Conservation (phyloP, 768 basidiomycete species). For the Lentinula lateritia region DNA sequence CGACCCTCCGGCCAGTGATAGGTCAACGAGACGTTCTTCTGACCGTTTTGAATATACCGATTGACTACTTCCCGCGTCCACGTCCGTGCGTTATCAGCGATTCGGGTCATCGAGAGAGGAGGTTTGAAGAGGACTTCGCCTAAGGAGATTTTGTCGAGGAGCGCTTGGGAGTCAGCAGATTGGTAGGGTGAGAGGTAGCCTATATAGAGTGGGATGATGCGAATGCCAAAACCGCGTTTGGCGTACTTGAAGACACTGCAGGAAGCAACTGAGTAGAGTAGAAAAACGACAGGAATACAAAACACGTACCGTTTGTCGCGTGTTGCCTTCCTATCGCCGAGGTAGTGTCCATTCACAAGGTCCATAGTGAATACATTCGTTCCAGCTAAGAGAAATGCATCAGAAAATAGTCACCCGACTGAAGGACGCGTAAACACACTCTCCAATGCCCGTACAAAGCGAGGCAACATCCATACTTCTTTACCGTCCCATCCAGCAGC, state of each 20-base stretch:
- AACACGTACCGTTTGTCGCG: constrained; percentile 9
- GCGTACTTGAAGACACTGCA: constrained; percentile 15
- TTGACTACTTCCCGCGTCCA: constrained; percentile 9
- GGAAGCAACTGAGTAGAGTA: background rate
- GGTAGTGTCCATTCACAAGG: constrained; percentile 12
- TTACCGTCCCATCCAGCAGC: constrained; percentile 12
- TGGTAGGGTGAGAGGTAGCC: constrained; percentile 7
- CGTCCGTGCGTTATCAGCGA: background rate
- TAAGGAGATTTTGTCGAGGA: background rate
- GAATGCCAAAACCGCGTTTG: constrained; percentile 14
- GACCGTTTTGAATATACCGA: constrained; percentile 7
- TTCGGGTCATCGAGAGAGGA: background rate
- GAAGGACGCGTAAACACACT: constrained; percentile 5
- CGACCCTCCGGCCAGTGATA: constrained; percentile 8
- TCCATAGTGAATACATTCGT: constrained; percentile 14
- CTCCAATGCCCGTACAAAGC: constrained; percentile 12
- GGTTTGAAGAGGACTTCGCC: constrained; percentile 5
- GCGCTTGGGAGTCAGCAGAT: background rate
- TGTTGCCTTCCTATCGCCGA: constrained; percentile 12
- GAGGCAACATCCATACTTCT: constrained; percentile 10
- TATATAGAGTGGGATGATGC: constrained; percentile 12
- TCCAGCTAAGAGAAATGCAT: background rate
- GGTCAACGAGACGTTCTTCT: background rate
- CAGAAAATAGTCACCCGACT: background rate
- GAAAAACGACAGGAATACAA: background rate